Evolutionary conservation across 2,329 filamentous ascomycete species (phyloP), one percentile per base, ranked within the genome.

Genomic region (Cadophora luteo-olivacea): DNA sequence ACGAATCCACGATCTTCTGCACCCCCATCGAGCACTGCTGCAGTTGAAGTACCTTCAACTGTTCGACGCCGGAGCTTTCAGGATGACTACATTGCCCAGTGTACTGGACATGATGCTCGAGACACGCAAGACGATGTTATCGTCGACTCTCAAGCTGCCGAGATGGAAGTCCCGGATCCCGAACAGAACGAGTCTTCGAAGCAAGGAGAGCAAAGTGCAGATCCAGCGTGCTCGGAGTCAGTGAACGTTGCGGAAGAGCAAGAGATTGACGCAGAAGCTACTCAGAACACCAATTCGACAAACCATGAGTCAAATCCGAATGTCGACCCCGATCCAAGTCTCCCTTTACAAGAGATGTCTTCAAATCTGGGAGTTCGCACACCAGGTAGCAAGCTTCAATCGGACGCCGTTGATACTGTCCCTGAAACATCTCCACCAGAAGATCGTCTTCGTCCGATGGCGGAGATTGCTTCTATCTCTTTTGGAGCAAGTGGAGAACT

Each of bases 361-460:
- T 8, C 51, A 11, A 72, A 72, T 64, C 64, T 68, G 24, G 62
- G 55, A 1, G 5, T 61, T 8, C 64, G 41, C n/a, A 71, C 67
- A 4, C 70, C 68, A 1, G 45, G 55, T 11, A 57, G 24, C 24
- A 73, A 73, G 58, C 19, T 66, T 6, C 54, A 41, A 14, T 69
- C 68, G 1, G 68, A 73, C 51, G 55, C 49, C 6, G 32, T 58
- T 22, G 70, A 72, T 9, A 74, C 69, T 8, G 64, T 78, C 12
- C 77, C 74, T n/a, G 77, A 78, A 60, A 78, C 77, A 4, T 77
- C 76, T 57, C 77, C 77, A n/a, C 54, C 68, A 6, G 67, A 67
- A 24, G 62, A 68, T 24, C 65, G 65, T n/a, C 49, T 74, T 22
- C 68, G 72, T 4, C 72, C 74, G 2, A 74, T 78, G 69, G 68